Evolutionary conservation across 2,329 filamentous ascomycete genomes (phyloP).

Genomic region (Colletotrichum destructivum): DNA sequence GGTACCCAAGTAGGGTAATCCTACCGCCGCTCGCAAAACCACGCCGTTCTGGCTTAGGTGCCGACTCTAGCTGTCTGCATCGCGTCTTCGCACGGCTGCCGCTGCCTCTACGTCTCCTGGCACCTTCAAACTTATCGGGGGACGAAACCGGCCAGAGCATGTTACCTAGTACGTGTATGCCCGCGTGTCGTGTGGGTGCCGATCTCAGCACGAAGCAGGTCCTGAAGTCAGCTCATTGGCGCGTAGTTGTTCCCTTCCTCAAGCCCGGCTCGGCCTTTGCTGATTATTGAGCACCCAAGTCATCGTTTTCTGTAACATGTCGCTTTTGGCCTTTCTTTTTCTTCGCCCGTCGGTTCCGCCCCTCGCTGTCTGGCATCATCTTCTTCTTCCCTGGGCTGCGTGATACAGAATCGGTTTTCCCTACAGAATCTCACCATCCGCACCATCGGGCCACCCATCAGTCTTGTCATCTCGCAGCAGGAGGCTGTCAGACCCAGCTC

Average conservation of each 20-base stretch:
- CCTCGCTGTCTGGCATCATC: slow-evolving; percentile 5
- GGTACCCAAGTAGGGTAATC: no score
- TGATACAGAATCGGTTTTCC: slow-evolving; percentile 30
- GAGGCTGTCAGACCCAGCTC: slow-evolving; percentile 16
- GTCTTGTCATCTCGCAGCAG: slow-evolving; percentile 25
- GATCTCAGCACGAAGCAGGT: slow-evolving; percentile 41
- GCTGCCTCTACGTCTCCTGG: neutral
- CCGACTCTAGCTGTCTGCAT: slow-evolving; percentile 9
- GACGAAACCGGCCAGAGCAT: slow-evolving; percentile 14
- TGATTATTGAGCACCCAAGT: slow-evolving; percentile 33
- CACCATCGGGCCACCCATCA: slow-evolving; percentile 17
- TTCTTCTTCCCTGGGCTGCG: neutral
- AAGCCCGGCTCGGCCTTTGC: slow-evolving; percentile 17
- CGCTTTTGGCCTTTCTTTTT: slow-evolving; percentile 37
- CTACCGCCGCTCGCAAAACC: neutral
- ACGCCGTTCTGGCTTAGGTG: slow-evolving; percentile 5
- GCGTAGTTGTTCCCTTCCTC: slow-evolving; percentile 32
- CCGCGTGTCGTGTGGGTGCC: slow-evolving; percentile 39
- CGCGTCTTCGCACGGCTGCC: slow-evolving; percentile 2
- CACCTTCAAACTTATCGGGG: neutral
- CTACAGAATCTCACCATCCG: slow-evolving; percentile 35
- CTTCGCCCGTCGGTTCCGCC: slow-evolving; percentile 7
- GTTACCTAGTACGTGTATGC: slow-evolving; percentile 25
- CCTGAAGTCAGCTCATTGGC: slow-evolving; percentile 40
- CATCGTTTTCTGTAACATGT: slow-evolving; percentile 40